Base-by-base conservation (phyloP, 2,329 filamentous ascomycete genomes). In the Colletotrichum incanum region DNA sequence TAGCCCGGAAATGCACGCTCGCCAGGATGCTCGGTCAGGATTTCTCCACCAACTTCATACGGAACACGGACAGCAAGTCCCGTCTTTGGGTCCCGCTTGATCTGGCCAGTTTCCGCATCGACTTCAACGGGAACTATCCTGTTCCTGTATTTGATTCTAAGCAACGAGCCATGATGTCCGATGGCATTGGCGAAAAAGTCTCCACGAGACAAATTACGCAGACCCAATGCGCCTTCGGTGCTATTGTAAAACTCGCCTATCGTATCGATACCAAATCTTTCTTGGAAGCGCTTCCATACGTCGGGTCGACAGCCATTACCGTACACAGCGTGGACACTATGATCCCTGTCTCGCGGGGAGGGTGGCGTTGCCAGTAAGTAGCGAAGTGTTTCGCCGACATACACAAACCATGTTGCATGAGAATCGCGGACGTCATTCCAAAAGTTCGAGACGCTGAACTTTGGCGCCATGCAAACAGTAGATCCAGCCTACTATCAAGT, bases 241-340 rank as follows among this genome's bases (percentile, higher is more conserved):
- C 91, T 93, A 79, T 92, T 93, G 85, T 94, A 95, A 82, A 95
- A 94, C 80, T 95, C 93, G 72, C 84, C 85, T 2, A 95, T 89
- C 37, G 88, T 86, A 16, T 86, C 81, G 74, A 93, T 87, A 63
- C 87, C 59, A 2, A 72, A 72, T 2, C 65, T 45, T 18, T 72
- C 87, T 50, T 87, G 82, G 79, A 93, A 93, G 28, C 86, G 84
- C 39, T 85, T 80, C 92, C 92, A 94, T 1, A 93, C 89, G 76
- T 94, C 92, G 0, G 91, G 91, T 1, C 91, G 86, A 76, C 93
- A 84, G 1, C 91, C 91, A 77, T 93, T 93, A 69, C 91, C 91
- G 76, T 87, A 91, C 82, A 92, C 91, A 62, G 84, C 82, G 71
- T 86, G 86, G 14, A 93, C 85, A 5, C 82, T 83, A 81, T 93